A percentile compares a stretch with the other conserved stretches of the same genome.
These are phyloP conservation scores for Naganishia friedmannii DNA, from an alignment of 768 basidiomycete species.

Conservation along the genomic window DNA sequence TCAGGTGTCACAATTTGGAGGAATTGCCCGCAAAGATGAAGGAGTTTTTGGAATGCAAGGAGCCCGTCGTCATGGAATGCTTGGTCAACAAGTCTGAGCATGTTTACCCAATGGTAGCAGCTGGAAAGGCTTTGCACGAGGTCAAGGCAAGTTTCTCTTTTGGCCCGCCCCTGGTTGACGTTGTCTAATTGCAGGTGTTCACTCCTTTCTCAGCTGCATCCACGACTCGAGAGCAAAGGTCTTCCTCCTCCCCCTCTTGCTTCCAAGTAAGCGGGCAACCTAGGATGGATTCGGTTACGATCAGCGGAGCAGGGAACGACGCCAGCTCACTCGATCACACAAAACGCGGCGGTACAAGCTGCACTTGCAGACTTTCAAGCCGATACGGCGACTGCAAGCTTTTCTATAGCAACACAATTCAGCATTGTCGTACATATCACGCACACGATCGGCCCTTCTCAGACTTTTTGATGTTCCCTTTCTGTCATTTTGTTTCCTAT, in stretches of 20 bases:
- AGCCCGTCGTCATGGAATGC: slow-evolving; percentile 89
- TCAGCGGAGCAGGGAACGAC: neutral
- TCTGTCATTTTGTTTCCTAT: neutral
- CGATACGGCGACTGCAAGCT: slow-evolving; percentile 4
- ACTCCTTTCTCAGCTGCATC: slow-evolving; percentile 10
- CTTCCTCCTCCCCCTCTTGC: slow-evolving; percentile 16
- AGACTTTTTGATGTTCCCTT: neutral
- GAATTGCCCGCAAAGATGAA: slow-evolving; percentile 95
- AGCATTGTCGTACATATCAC: neutral
- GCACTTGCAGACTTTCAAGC: neutral
- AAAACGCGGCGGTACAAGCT: slow-evolving; percentile 8
- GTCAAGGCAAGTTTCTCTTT: slow-evolving; percentile 60
- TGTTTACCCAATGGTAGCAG: slow-evolving; percentile 59
- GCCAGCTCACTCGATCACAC: neutral
- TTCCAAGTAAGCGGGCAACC: neutral
- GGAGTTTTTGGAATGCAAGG: slow-evolving; percentile 86
- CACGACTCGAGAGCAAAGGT: slow-evolving; percentile 7
- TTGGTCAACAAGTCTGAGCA: slow-evolving; percentile 67
- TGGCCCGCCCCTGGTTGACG: neutral
- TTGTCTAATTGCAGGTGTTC: neutral
- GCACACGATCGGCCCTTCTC: neutral
- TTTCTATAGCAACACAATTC: neutral
- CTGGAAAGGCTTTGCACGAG: slow-evolving; percentile 91
- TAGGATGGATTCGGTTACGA: neutral
- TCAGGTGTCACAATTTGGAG: slow-evolving; percentile 65